These are phyloP conservation scores for Phaeotremella skinneri DNA, from an alignment of 768 basidiomycete genomes.

Conservation along the genomic window DNA sequence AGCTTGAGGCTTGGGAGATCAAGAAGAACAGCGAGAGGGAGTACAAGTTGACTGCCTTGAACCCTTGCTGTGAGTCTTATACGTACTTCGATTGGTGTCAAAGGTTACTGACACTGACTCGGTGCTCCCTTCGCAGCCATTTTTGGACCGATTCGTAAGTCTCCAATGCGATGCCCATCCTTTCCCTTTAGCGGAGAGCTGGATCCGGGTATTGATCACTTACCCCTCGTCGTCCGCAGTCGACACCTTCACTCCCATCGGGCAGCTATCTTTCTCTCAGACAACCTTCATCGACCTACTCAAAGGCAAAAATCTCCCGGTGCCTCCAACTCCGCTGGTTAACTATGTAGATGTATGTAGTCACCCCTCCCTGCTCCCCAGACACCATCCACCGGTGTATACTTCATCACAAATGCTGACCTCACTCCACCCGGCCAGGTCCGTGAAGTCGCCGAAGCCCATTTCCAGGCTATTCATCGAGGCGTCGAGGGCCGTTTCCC, in stretches of 20 bases:
- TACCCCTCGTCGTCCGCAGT: not conserved
- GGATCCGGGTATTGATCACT: no score
- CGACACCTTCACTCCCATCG: not conserved
- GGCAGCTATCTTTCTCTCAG: slow-evolving; percentile 5
- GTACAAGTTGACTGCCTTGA: slow-evolving; percentile 30
- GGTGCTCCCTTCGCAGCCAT: not conserved
- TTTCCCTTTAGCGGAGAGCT: no score
- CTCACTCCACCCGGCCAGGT: slow-evolving; percentile 19
- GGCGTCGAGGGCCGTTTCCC: slow-evolving; percentile 31
- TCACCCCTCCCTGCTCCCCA: not conserved
- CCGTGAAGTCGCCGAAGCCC: slow-evolving; percentile 36
- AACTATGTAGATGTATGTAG: slow-evolving; percentile 23
- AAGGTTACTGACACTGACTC: no score
- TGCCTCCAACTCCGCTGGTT: slow-evolving; percentile 14
- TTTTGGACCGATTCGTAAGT: not conserved
- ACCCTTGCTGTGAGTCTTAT: slow-evolving; percentile 13
- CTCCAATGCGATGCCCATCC: not conserved
- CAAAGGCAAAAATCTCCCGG: slow-evolving; percentile 14
- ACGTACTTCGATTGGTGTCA: no score
- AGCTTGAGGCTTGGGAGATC: slow-evolving; percentile 36
- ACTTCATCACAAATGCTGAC: no score
- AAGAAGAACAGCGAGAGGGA: slow-evolving; percentile 22
- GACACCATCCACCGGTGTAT: no score
- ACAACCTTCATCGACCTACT: slow-evolving; percentile 9
- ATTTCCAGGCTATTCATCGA: slow-evolving; percentile 28